Evolutionary conservation across 306 rosid genomes (phyloP), one percentile per base, ranked within the genome.

Genomic region (Casuarina equisetifolia): DNA sequence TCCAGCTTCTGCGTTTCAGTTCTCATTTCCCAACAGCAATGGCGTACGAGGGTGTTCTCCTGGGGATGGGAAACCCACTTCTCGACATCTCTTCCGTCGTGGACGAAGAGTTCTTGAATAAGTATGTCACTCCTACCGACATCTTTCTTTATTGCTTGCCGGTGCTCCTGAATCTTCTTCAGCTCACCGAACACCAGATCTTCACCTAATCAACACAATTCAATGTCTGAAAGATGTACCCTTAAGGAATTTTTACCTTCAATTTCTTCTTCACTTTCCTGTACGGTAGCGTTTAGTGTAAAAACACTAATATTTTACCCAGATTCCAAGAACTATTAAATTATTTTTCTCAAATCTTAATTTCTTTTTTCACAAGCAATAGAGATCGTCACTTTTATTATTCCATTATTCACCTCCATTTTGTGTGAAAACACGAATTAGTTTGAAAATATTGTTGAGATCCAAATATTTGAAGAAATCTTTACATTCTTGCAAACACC

Each of bases 31-130:
- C 9, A 15, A 42, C 75, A 48, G 59, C 76, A 67, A 94, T 94
- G 98, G 97, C 80, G 64, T 73, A 25, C 82, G 93, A 94, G 54
- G 88, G 88, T 35, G 71, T 89, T 74, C 93, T 94, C 39, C 58
- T 94, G 81, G 98, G 97, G 2, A 92, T 94, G 97, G 94, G 98
- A 4, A 94, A 94, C 63, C 98, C 98, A 48, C 91, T 94, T 20
- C 97, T 94, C 25, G 98, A 92, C 75, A 87, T 94, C 59, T 92
- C 98, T 3, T 91, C 93, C 38, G 86, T 88, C 72, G 97, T 94
- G 32, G 92, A 90, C 48, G 88, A 92, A 0, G 88, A 75, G 0
- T 92, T 90, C 85, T 75, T 94, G 83, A 64, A 87, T 36, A 90
- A 81, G 97, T 92, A 84, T 54, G 76, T 43, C 17, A 19, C 63